phyloP scores from a whole-genome alignment of 768 basidiomycete species.

The Suillus hirtellus region DNA sequence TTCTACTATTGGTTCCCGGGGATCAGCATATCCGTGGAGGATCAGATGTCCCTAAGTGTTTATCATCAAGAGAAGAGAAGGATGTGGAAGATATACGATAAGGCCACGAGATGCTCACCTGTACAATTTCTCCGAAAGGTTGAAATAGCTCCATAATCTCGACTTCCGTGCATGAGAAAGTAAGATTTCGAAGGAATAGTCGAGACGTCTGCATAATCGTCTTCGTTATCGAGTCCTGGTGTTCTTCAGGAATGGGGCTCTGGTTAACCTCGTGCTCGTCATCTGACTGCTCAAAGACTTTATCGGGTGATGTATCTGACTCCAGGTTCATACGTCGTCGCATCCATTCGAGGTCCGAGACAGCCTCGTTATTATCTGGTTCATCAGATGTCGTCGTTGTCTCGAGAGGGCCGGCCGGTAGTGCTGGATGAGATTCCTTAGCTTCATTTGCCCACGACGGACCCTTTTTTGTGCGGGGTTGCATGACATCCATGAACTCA shows the following conservation, averaged over 20 bases:
- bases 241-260: conserved; percentile 6
- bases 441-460: conserved; percentile 66
- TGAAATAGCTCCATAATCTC: conserved; percentile 69
- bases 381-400: not conserved
- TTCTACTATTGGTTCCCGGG: conserved; percentile 58
- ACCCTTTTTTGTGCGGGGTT: conserved; percentile 49
- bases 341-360: conserved; percentile 81
- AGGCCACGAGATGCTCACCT: conserved; percentile 52
- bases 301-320: conserved; percentile 39
- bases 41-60: conserved; percentile 52
- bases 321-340: conserved; percentile 54
- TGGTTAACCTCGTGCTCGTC: conserved; percentile 42
- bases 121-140: conserved; percentile 69
- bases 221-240: conserved; percentile 37
- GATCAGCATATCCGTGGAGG: conserved; percentile 41
- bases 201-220: conserved; percentile 75
- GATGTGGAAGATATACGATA: not conserved
- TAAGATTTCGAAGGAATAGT: conserved; percentile 93
- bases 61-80: conserved; percentile 36
- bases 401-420: not conserved
- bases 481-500: conserved; percentile 77
- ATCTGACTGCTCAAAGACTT: conserved; percentile 62
- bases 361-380: conserved; percentile 28
- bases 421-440: conserved; percentile 30
- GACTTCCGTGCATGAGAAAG: conserved; percentile 75